A percentile compares a stretch with the other conserved stretches of the same genome.
Evolutionary conservation across 768 basidiomycete genomes (phyloP).

Genomic region (Tricholoma bakamatsutake): DNA sequence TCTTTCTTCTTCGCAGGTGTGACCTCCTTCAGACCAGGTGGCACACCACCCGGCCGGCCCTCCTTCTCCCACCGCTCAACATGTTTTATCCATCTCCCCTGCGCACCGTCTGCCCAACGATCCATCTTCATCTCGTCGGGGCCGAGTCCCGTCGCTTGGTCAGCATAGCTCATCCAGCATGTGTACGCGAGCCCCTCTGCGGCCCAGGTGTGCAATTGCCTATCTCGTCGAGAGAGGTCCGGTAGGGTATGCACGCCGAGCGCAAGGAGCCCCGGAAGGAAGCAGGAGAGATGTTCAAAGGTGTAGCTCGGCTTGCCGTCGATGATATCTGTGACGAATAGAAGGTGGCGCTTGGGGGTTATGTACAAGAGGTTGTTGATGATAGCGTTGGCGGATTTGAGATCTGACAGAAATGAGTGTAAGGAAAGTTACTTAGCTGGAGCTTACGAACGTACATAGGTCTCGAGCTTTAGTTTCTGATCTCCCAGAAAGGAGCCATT

Average conservation of each 20-base stretch:
- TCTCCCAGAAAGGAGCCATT: conserved; percentile 53
- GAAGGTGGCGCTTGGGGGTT: conserved; percentile 44
- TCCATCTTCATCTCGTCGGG: conserved; percentile 47
- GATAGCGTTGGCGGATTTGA: conserved; percentile 46
- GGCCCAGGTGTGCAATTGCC: conserved; percentile 50
- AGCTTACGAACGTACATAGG: conserved; percentile 44
- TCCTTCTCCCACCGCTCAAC: conserved; percentile 37
- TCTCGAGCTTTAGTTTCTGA: conserved; percentile 46
- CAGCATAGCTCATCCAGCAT: conserved; percentile 59
- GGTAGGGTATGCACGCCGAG: conserved; percentile 43
- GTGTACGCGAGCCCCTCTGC: conserved; percentile 57
- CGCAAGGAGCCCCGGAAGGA: conserved; percentile 57
- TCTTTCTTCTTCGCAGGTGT: conserved; percentile 12
- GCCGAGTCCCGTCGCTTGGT: conserved; percentile 57
- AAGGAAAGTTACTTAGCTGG: conserved; percentile 24
- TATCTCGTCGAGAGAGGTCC: conserved; percentile 27
- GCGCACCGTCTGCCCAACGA: conserved; percentile 8
- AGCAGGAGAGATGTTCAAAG: conserved; percentile 63
- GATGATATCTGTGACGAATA: conserved; percentile 49
- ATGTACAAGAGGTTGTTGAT: conserved; percentile 50
- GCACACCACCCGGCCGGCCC: conserved; percentile 26
- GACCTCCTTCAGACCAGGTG: conserved; percentile 28
- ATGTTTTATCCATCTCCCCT: conserved; percentile 33
- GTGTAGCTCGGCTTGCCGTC: conserved; percentile 30
- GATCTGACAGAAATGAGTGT: conserved; percentile 24